Conservation (phyloP, 2,329 filamentous ascomycete species). For the Ophiocordyceps unilateralis region DNA sequence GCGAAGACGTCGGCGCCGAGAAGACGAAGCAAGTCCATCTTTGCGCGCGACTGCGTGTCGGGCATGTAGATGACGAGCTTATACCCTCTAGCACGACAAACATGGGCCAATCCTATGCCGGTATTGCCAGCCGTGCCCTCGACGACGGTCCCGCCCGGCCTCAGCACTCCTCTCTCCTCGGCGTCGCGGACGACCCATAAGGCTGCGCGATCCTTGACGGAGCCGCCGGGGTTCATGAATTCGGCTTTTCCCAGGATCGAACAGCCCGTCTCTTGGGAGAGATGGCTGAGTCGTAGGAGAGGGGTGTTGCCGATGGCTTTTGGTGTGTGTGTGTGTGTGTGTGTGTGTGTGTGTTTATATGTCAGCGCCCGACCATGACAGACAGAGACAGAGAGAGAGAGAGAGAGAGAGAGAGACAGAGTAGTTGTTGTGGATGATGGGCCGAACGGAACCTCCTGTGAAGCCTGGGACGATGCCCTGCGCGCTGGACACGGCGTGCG, state of each 20-base stretch:
- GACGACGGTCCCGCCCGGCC: slow-evolving; percentile 80
- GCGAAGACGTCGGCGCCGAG: slow-evolving; percentile 92
- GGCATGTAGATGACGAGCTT: slow-evolving; percentile 98
- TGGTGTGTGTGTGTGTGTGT: slow-evolving; percentile 15
- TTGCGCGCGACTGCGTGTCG: slow-evolving; percentile 94
- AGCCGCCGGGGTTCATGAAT: slow-evolving; percentile 96
- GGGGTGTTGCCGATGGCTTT: slow-evolving; percentile 98
- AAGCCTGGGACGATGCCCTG: slow-evolving; percentile 66
- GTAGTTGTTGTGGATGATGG: not conserved
- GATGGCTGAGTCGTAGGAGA: slow-evolving; percentile 71
- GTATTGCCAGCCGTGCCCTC: slow-evolving; percentile 97
- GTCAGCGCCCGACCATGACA: slow-evolving; percentile 11
- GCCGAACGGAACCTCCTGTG: slow-evolving; percentile 55
- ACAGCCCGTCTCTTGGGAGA: slow-evolving; percentile 85
- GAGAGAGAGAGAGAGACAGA: too few species aligned
- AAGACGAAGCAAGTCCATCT: slow-evolving; percentile 81
- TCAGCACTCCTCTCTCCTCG: slow-evolving; percentile 69
- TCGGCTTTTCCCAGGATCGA: slow-evolving; percentile 92
- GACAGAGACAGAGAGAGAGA: too few species aligned
- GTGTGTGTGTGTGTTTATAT: not conserved
- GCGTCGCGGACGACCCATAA: slow-evolving; percentile 89
- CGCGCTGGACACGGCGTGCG: slow-evolving; percentile 57
- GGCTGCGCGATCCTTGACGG: slow-evolving; percentile 89
- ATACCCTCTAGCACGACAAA: slow-evolving; percentile 84
- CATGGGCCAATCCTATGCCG: slow-evolving; percentile 91